phyloP scores from a whole-genome alignment of 768 basidiomycete genomes.

The Melanogaster broomeanus region DNA sequence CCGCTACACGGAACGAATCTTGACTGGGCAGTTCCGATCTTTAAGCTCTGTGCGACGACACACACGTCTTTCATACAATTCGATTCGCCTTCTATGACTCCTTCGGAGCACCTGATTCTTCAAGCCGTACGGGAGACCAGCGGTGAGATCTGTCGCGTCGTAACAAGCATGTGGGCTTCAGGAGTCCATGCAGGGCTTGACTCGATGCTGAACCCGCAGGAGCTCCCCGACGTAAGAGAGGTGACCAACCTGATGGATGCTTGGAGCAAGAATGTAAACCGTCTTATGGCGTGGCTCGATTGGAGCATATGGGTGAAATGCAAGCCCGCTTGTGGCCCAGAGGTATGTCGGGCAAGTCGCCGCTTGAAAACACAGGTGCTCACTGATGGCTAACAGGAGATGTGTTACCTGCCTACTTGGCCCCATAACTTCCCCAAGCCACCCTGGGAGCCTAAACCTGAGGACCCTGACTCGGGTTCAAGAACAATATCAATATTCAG shows the following conservation, averaged over 20 bases:
- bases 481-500: too few species aligned
- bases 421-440: background rate
- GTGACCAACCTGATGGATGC: conserved; percentile 9
- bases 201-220: background rate
- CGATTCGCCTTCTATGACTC: conserved; percentile 16
- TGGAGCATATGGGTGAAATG: conserved; percentile 56
- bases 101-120: conserved; percentile 30
- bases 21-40: too few species aligned
- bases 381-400: conserved; percentile 6
- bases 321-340: conserved; percentile 43
- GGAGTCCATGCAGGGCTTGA: conserved; percentile 30
- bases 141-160: conserved; percentile 47
- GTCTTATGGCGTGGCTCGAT: conserved; percentile 51
- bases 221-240: background rate
- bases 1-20: too few species aligned
- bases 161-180: conserved; percentile 49
- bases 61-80: conserved; percentile 21
- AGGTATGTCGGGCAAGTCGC: conserved; percentile 35
- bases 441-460: too few species aligned
- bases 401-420: conserved; percentile 19
- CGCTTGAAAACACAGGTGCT: background rate
- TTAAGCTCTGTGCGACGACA: too few species aligned
- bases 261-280: conserved; percentile 39
- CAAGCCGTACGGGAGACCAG: conserved; percentile 33
- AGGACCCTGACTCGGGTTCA: background rate